Evolutionary conservation across 305 asterid genomes (phyloP), one percentile per base, ranked within the genome.

Genomic region (Plantago coronopus): DNA sequence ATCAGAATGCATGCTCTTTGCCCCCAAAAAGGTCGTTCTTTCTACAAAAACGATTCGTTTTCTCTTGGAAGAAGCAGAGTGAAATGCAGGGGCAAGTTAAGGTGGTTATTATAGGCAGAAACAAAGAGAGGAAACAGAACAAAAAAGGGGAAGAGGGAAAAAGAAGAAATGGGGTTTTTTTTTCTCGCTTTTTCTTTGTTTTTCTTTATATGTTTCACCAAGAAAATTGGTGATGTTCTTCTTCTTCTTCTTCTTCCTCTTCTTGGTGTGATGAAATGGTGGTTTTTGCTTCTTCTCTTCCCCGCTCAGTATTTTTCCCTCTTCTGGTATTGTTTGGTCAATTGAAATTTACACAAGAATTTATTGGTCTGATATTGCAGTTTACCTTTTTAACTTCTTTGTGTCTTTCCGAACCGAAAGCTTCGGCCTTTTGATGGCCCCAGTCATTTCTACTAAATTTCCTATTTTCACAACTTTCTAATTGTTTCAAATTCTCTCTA

Each of bases 401-500:
- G 63, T 34, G 40, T 34, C 2, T 38, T 63, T 77, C 86, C 88
- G 69, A 69, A 72, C 82, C 88, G 73, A 63, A 72, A 63, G 81
- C 70, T 53, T 71, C 91, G 85, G 81, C 44, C 23, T 47, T 55
- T 65, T 68, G 34, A 57, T 61, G 79, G 76, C 59, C 67, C 37
- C 49, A 55, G 59, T 31, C n/a, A 17, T 74, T 54, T 61, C 48
- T 12, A 48, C 45, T 58, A 17, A 29, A 48, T 69, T 38, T 19
- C 42, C n/a, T 18, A 23, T 57, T 20, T 19, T 13, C 19, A 13
- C 17, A 43, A 43, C 1, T 43, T 13, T 1, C 1, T 15, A 17
- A 44, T 7, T 44, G 17, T 44, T 44, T 44, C 17, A 13, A 44
- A 3, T 27, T 8, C 3, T 27, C 34, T 27, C 34, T 27, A 27